Conservation (phyloP, 352 stramenopile genomes). For the Phytophthora rubi region DNA sequence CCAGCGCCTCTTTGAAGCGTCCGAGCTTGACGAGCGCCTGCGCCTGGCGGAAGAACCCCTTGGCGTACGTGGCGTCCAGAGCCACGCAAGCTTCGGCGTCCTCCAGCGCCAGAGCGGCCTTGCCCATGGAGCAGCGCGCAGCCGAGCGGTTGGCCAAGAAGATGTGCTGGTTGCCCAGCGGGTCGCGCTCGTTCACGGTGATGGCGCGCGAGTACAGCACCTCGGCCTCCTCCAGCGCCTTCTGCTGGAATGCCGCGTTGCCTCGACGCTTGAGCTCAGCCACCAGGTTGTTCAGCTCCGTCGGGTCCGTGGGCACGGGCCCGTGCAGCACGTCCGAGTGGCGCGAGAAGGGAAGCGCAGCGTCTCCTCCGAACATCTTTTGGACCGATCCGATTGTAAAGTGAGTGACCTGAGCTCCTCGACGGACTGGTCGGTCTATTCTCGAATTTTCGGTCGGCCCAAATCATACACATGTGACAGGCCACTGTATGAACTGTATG, state of each 20-base stretch:
- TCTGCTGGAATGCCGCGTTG: conserved; percentile 88
- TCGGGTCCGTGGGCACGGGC: conserved; percentile 48
- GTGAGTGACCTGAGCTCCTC: not conserved
- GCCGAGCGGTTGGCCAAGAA: conserved; percentile 91
- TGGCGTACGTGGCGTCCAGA: conserved; percentile 69
- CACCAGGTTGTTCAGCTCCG: conserved; percentile 70
- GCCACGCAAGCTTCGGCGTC: conserved; percentile 76
- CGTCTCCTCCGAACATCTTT: conserved; percentile 73
- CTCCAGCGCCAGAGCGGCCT: conserved; percentile 61
- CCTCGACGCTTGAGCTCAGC: conserved; percentile 89
- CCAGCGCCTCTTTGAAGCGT: conserved; percentile 71
- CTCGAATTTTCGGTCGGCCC: conserved; percentile 1
- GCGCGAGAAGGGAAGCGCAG: conserved; percentile 73
- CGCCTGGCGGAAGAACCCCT: conserved; percentile 86
- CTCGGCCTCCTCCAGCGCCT: conserved; percentile 92
- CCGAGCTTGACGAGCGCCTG: conserved; percentile 79
- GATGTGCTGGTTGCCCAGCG: conserved; percentile 77
- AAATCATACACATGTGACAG: conserved; percentile 9
- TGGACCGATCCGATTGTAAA: not conserved
- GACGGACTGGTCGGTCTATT: not conserved
- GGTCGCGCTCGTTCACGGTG: conserved; percentile 69
- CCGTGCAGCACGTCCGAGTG: conserved; percentile 85
- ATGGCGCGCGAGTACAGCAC: conserved; percentile 97
- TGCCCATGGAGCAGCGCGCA: conserved; percentile 83
- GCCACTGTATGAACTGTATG: conserved; percentile 1